Evolutionary conservation across 371 early-diverging fungal genomes (phyloP).

Genomic region (Synchytrium microbalum): DNA sequence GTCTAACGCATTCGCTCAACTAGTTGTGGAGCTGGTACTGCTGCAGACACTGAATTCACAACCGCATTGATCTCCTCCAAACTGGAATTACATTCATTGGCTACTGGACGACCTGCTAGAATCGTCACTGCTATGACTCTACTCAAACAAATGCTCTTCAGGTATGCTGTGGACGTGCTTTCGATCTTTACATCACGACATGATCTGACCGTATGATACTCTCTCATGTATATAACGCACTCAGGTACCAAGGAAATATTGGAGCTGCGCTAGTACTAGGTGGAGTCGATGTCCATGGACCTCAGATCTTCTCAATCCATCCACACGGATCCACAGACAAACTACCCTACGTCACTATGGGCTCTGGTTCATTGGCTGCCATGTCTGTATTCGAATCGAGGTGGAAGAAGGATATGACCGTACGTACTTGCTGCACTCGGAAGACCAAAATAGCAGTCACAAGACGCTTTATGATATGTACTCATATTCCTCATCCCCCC

Average conservation of each 20-base stretch:
- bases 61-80: conserved; percentile 89
- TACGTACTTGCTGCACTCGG: conserved; percentile 28
- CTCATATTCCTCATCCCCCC: too few species aligned
- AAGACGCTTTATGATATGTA: conserved; percentile 1
- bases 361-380: conserved; percentile 91
- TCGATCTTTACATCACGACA: not conserved
- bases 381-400: conserved; percentile 93
- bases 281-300: conserved; percentile 90
- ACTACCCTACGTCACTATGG: conserved; percentile 96
- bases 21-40: conserved; percentile 97
- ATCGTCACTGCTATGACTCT: conserved; percentile 93
- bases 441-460: too few species aligned
- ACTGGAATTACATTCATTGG: conserved; percentile 85
- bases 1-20: too few species aligned
- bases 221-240: not conserved
- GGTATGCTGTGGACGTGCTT: conserved; percentile 32
- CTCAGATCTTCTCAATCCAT: conserved; percentile 88
- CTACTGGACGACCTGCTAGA: conserved; percentile 82
- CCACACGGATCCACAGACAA: conserved; percentile 98
- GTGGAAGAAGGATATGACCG: conserved; percentile 80
- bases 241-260: conserved; percentile 93
- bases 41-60: conserved; percentile 97
- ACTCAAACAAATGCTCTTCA: conserved; percentile 94
- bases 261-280: conserved; percentile 97
- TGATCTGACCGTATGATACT: conserved; percentile 3